These are phyloP conservation scores for Saccharomyces hybrid DNA, from an alignment of 1,139 yeast genomes.

Conservation along the genomic window DNA sequence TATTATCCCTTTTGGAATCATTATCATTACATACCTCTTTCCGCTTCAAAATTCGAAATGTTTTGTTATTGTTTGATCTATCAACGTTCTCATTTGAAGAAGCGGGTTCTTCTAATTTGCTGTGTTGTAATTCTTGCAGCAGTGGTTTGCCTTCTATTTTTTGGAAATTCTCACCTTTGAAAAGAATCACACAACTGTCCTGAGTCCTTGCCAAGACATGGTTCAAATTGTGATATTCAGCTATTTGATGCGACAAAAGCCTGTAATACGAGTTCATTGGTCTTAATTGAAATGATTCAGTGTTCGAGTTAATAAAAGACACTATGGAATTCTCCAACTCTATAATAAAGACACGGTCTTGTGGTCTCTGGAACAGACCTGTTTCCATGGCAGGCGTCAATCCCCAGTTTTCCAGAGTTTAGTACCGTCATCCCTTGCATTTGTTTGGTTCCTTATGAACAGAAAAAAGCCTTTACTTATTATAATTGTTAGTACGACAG, in stretches of 20 bases:
- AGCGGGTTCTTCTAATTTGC: not conserved
- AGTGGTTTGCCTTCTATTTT: constrained; percentile 10
- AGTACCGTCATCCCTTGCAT: not conserved
- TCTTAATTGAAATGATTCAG: constrained; percentile 40
- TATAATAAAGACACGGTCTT: constrained; percentile 46
- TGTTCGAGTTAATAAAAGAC: constrained; percentile 31
- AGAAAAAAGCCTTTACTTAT: not conserved
- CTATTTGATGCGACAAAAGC: constrained; percentile 57
- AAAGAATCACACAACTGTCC: constrained; percentile 40
- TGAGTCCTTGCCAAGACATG: constrained; percentile 42
- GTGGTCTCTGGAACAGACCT: constrained; percentile 41
- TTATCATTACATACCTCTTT: not conserved
- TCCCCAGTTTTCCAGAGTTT: constrained; percentile 11
- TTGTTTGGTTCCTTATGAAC: not conserved
- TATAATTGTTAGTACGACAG: not conserved
- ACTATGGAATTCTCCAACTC: constrained; percentile 45
- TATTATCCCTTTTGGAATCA: not conserved
- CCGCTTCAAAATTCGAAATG: not conserved
- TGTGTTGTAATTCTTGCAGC: constrained; percentile 16
- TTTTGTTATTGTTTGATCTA: not conserved
- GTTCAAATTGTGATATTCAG: constrained; percentile 56
- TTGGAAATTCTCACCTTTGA: constrained; percentile 28
- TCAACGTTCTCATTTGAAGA: not conserved
- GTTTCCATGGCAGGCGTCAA: constrained; percentile 30
- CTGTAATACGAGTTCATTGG: constrained; percentile 62